Conservation (phyloP, 306 rosid genomes). For the Fragaria nilgerrensis region DNA sequence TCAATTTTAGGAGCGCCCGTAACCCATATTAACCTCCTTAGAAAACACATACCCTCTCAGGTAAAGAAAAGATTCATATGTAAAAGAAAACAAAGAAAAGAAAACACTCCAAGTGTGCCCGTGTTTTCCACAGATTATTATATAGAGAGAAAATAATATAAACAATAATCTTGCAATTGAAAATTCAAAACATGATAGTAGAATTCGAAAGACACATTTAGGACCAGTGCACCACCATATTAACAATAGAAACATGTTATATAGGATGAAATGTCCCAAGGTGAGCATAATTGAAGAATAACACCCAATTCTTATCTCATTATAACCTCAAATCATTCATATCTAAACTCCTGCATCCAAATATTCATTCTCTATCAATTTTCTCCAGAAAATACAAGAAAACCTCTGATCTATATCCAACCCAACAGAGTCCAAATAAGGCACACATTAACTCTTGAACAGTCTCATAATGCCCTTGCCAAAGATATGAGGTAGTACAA, state of each 20-base stretch:
- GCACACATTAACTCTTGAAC: background rate
- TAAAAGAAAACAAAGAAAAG: background rate
- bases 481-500: background rate
- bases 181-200: background rate
- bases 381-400: background rate
- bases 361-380: background rate
- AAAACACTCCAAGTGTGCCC: background rate
- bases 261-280: background rate
- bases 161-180: background rate
- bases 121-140: background rate
- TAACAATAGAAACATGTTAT: background rate
- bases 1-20: background rate
- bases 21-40: background rate
- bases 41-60: background rate
- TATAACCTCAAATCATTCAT: background rate
- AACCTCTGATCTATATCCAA: background rate
- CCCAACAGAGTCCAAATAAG: background rate
- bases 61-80: background rate
- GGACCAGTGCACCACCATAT: background rate
- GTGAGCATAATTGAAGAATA: too few relatives aligned
- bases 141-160: background rate
- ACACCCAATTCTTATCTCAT: background rate
- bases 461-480: background rate
- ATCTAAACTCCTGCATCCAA: background rate
- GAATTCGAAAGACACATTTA: background rate